These are phyloP conservation scores for Neofusicoccum ribis DNA, from an alignment of 2,329 filamentous ascomycete genomes.

Conservation along the genomic window DNA sequence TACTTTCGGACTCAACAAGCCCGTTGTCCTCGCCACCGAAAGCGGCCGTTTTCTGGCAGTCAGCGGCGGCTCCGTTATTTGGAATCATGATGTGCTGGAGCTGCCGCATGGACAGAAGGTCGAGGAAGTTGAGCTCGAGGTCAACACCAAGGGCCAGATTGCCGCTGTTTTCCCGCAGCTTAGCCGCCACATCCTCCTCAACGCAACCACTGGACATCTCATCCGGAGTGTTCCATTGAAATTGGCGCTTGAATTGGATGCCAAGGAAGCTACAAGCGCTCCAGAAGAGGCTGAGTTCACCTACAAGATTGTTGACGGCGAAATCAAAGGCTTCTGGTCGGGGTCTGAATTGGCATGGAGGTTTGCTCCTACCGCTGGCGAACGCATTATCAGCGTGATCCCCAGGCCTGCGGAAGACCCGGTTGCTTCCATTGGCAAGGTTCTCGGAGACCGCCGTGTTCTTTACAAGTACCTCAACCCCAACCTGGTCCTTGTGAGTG, in stretches of 20 bases:
- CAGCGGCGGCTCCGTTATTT: slow-evolving; percentile 70
- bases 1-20: slow-evolving; percentile 85
- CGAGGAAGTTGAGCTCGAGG: slow-evolving; percentile 48
- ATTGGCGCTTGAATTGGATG: neutral
- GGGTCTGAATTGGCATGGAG: slow-evolving; percentile 59
- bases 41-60: slow-evolving; percentile 79
- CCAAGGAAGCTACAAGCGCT: neutral
- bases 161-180: slow-evolving; percentile 13
- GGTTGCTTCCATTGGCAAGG: slow-evolving; percentile 90
- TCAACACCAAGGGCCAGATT: slow-evolving; percentile 10
- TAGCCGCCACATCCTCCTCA: slow-evolving; percentile 12
- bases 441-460: slow-evolving; percentile 87
- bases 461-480: slow-evolving; percentile 96
- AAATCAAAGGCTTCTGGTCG: slow-evolving; percentile 34
- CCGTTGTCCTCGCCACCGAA: slow-evolving; percentile 76
- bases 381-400: slow-evolving; percentile 69
- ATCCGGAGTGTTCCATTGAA: neutral
- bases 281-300: slow-evolving; percentile 23
- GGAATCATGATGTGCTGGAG: slow-evolving; percentile 68
- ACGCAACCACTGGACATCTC: slow-evolving; percentile 9
- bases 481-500: slow-evolving; percentile 76
- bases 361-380: slow-evolving; percentile 65
- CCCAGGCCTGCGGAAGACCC: slow-evolving; percentile 75
- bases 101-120: slow-evolving; percentile 59
- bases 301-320: slow-evolving; percentile 35